A percentile compares a stretch with the other conserved stretches of the same genome.
Conservation (phyloP, 768 basidiomycete species). For the Panaeolus cyanescens region DNA sequence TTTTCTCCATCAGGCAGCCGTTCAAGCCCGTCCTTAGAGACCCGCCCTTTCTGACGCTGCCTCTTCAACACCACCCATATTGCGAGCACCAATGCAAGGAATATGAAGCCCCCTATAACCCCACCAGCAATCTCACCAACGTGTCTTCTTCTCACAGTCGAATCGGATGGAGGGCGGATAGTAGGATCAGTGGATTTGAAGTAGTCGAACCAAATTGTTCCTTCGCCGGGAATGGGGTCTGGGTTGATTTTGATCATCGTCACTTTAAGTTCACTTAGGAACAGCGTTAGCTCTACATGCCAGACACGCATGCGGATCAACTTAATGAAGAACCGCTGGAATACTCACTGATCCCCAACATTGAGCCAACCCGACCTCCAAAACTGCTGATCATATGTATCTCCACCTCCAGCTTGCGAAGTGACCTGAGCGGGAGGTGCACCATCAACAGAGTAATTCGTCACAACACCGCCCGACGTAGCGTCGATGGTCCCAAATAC, state of each 20-base stretch:
- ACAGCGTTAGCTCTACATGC: neutral
- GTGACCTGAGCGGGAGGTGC: conserved; percentile 23
- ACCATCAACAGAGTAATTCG: conserved; percentile 36
- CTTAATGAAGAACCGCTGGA: neutral
- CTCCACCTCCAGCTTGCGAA: conserved; percentile 25
- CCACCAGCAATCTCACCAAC: conserved; percentile 32
- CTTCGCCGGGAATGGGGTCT: conserved; percentile 27
- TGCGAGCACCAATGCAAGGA: conserved; percentile 13
- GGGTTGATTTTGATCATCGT: conserved; percentile 35
- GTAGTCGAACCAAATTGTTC: conserved; percentile 45
- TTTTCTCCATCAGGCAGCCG: neutral
- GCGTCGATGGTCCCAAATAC: conserved; percentile 37
- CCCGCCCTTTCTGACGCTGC: neutral
- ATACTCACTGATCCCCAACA: conserved; percentile 32
- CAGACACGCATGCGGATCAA: neutral
- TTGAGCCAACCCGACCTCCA: conserved; percentile 31
- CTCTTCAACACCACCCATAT: neutral
- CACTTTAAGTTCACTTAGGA: conserved; percentile 29
- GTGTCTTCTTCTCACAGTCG: conserved; percentile 6
- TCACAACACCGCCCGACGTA: conserved; percentile 35
- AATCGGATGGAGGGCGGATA: conserved; percentile 6
- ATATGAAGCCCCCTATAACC: conserved; percentile 25
- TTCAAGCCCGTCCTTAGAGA: neutral
- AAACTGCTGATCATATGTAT: conserved; percentile 34
- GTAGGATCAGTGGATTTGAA: conserved; percentile 31